Base-by-base conservation (phyloP, 2,329 filamentous ascomycete genomes). In the Clarireedia paspali region DNA sequence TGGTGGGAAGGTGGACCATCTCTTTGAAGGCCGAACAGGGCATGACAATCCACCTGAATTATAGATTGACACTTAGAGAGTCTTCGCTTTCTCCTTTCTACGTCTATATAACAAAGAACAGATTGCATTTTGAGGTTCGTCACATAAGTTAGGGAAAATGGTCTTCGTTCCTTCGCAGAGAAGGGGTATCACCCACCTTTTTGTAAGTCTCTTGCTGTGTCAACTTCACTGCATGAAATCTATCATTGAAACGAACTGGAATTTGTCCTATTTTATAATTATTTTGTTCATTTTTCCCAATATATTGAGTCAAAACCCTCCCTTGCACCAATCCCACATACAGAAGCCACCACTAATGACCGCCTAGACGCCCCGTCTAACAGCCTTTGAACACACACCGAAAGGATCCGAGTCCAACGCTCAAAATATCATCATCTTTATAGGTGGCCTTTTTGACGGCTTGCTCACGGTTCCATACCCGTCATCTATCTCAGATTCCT, bases 401-500 rank as follows among this genome's bases (percentile, higher is more conserved):
- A 55, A 56, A 26, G 40, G 56, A 30, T 47, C 55, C 4, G n/a
- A 56, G 14, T 45, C 52, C 23, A n/a, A 52, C 9, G 44, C 65
- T 45, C 68, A 70, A 50, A 74, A 80, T 67, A 73, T 74, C 2
- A 61, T 82, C 44, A 67, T 82, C 57, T 82, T 76, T 68, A 71
- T 82, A 53, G 78, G 77, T 55, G 80, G 80, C 39, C 73, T 83
- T 27, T 74, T 72, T 45, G 79, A 82, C 63, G 77, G 77, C 20
- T 70, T 79, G 26, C 71, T 76, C 45, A 77, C 74, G 3, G 74
- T 79, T 10, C 62, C 70, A 1, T 83, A 82, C 64, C 71, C 76
- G 0, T 62, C 72, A 36, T 58, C 63, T 1, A 70, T 82, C 36
- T 59, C 68, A 17, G 47, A 60, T 34, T 56, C 62, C 14, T 62